Base-by-base conservation (phyloP, 768 basidiomycete species). In the Royoungia palumana region DNA sequence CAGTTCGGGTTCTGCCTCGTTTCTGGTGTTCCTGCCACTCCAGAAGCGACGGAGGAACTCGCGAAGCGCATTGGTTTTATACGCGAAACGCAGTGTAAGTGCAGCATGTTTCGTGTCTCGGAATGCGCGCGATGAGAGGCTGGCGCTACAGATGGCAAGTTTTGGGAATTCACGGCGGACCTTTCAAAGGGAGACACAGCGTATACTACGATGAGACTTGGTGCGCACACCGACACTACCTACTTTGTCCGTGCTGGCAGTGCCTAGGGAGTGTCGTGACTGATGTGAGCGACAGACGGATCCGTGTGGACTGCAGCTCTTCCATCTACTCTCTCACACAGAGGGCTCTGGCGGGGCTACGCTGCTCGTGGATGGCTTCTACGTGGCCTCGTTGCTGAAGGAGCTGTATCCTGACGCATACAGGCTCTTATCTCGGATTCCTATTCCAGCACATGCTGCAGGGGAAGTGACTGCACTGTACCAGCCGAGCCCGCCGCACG, bases 91-190 rank as follows among this genome's bases (percentile, higher is more conserved):
- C 83, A 86, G 44, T 85, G 82, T 78, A 46, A 57, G 52, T 47
- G 41, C 3, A 38, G 5, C 5, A 5, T 12, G 11, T 13, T 54
- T 50, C 51, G 51, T 16, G 46, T 53, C 35, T 12, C 4, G 19
- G 44, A 9, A n/a, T 28, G 17, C 24, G 27, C 11, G 17, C 20
- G 41, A 42, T 51, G n/a, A 75, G 78, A 62, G 77, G 19, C 17
- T 67, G 10, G 49, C n/a, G n/a, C 62, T 47, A 2, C 41, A 94
- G 92, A 98, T 60, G 95, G 94, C 28, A 84, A 82, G 49, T 94
- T 97, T 69, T 99, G 95, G 94, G 92, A 97, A 61, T 95, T 98
- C 61, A 96, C 93, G 1, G 82, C 94, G 0, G 85, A 95, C 62
- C 76, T 94, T 19, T 83, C 85, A 16, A 92, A 87, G 59, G 93